phyloP scores from a whole-genome alignment of 1,284 basidiomycete genomes.

The Taiwanofungus camphoratus region DNA sequence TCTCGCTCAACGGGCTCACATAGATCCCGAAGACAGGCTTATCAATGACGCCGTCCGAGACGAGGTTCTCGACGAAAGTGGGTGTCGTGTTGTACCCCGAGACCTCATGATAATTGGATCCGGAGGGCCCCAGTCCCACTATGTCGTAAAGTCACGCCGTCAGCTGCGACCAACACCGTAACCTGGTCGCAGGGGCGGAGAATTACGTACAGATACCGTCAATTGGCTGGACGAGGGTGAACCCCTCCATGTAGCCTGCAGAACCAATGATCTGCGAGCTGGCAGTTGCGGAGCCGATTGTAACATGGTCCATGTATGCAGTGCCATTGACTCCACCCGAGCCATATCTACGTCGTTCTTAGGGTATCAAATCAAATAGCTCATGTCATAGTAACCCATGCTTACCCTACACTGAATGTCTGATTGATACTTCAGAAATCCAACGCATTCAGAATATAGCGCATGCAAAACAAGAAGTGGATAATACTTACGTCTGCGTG shows the following conservation, averaged over 20 bases:
- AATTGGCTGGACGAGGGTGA: constrained; percentile 6
- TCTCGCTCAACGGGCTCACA: constrained; percentile 4
- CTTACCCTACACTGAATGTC: constrained; percentile 10
- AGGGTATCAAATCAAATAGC: background rate
- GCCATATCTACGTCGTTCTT: constrained; percentile 5
- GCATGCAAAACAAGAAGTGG: background rate
- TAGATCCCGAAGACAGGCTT: constrained; percentile 10
- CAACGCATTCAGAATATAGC: background rate
- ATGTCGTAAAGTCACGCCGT: background rate
- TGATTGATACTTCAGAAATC: constrained; percentile 3
- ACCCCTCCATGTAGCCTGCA: constrained; percentile 3
- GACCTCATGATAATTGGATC: constrained; percentile 9
- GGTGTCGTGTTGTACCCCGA: constrained; percentile 9
- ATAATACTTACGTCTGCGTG: constrained; percentile 5
- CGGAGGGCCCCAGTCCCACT: constrained; percentile 13
- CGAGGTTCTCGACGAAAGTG: constrained; percentile 13
- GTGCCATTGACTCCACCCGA: constrained; percentile 10
- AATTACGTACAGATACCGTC: constrained; percentile 12
- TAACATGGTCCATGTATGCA: constrained; percentile 12
- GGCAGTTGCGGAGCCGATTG: constrained; percentile 10
- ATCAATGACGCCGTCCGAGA: constrained; percentile 7
- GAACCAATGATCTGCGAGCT: constrained; percentile 10
- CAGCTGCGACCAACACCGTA: background rate
- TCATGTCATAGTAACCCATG: too few species aligned
- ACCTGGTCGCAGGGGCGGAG: background rate